A percentile compares a stretch with the other conserved stretches of the same genome.
Conservation (phyloP, 176 grass and related monocot species). For the Eragrostis nindensis region DNA sequence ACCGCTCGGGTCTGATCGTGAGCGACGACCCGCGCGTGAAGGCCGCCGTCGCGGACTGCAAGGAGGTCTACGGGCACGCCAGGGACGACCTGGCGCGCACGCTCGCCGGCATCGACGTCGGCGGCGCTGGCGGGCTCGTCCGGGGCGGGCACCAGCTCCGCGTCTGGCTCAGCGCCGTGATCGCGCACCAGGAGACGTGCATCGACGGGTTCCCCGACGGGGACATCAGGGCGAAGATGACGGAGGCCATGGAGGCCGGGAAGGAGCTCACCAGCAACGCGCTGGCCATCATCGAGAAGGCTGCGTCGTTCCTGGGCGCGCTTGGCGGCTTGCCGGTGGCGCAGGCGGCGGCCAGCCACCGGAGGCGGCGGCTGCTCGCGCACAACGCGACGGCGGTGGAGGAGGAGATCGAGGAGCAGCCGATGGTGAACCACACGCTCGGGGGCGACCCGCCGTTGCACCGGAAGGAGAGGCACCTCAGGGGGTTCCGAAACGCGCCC, state of each 20-base stretch:
- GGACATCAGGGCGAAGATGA: slow-evolving; percentile 63
- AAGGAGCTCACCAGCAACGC: slow-evolving; percentile 74
- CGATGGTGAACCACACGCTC: not conserved
- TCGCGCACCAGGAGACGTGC: slow-evolving; percentile 78
- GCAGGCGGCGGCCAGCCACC: slow-evolving; percentile 16
- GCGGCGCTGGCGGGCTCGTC: slow-evolving; percentile 36
- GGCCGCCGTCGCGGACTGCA: slow-evolving; percentile 62
- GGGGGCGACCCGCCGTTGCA: slow-evolving; percentile 26
- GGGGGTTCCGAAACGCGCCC: slow-evolving; percentile 41
- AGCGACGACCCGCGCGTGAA: slow-evolving; percentile 53
- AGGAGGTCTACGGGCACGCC: slow-evolving; percentile 54
- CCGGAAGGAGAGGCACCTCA: slow-evolving; percentile 42
- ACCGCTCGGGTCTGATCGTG: slow-evolving; percentile 17
- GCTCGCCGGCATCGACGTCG: slow-evolving; percentile 45
- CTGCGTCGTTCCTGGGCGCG: slow-evolving; percentile 37
- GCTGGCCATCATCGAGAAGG: slow-evolving; percentile 61
- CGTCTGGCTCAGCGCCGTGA: slow-evolving; percentile 73
- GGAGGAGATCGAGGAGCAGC: not conserved
- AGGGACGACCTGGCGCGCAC: slow-evolving; percentile 51
- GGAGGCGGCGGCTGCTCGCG: slow-evolving; percentile 20
- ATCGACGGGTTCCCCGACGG: slow-evolving; percentile 81
- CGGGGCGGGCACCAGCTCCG: slow-evolving; percentile 44
- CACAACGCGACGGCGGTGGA: not conserved
- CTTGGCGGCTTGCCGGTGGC: slow-evolving; percentile 25
- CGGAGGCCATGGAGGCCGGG: slow-evolving; percentile 51